These are phyloP conservation scores for Macrocybe gigantea DNA, from an alignment of 768 basidiomycete species.

Conservation along the genomic window DNA sequence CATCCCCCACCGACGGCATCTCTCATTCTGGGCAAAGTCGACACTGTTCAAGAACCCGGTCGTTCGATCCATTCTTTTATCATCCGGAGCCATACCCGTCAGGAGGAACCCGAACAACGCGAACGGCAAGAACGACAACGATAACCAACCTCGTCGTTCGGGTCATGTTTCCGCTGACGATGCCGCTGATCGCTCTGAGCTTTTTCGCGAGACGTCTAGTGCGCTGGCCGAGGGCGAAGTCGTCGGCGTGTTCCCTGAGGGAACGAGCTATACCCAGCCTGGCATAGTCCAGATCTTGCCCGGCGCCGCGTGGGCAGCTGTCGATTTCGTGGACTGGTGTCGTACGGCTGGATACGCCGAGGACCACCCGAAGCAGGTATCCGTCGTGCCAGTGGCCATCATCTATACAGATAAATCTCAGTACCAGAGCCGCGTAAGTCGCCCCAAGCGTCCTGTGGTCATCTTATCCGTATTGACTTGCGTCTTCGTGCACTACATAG, in stretches of 20 bases:
- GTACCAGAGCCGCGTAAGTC: constrained; percentile 52
- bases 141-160: neutral
- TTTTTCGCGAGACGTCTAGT: constrained; percentile 53
- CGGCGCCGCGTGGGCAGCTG: constrained; percentile 66
- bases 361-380: constrained; percentile 22
- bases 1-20: constrained; percentile 49
- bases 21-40: constrained; percentile 72
- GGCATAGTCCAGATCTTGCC: constrained; percentile 46
- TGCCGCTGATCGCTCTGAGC: neutral
- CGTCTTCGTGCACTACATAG: constrained; percentile 4
- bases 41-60: constrained; percentile 58
- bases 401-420: constrained; percentile 66
- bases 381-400: constrained; percentile 59
- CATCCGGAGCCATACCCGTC: constrained; percentile 71
- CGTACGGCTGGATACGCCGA: constrained; percentile 11
- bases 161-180: constrained; percentile 24
- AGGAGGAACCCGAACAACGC: constrained; percentile 49
- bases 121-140: neutral
- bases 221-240: constrained; percentile 48
- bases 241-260: constrained; percentile 68
- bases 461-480: constrained; percentile 6
- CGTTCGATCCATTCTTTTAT: constrained; percentile 42
- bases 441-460: neutral
- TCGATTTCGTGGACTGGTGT: constrained; percentile 53
- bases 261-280: constrained; percentile 45